Percentiles rank a stretch among this genome's conserved stretches.
Conservation (phyloP, 208 protist genomes). For the Polymyxa betae region DNA sequence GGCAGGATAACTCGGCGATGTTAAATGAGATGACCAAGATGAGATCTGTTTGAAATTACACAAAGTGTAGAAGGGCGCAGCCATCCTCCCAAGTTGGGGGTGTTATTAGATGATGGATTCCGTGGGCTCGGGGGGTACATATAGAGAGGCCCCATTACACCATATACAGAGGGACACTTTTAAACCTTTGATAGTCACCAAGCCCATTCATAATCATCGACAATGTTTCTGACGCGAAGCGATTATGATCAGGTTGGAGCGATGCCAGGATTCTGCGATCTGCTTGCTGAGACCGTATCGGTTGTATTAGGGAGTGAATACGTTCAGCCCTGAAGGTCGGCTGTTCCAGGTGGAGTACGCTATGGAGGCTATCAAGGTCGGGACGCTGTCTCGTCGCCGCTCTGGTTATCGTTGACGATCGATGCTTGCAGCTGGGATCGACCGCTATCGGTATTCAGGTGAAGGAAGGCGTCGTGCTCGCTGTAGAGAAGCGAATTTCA, state of each 20-base stretch:
- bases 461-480: conserved; percentile 95
- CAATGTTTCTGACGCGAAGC: conserved; percentile 51
- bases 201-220: too few relatives aligned
- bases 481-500: conserved; percentile 97
- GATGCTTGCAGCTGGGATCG: conserved; percentile 87
- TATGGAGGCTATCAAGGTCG: conserved; percentile 87
- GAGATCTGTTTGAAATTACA: too few relatives aligned
- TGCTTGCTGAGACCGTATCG: not conserved
- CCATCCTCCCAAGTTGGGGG: too few relatives aligned
- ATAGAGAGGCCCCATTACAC: too few relatives aligned
- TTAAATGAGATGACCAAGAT: too few relatives aligned
- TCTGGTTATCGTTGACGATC: conserved; percentile 48
- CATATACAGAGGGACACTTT: too few relatives aligned
- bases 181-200: too few relatives aligned
- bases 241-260: conserved; percentile 10
- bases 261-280: not conserved
- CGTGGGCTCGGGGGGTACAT: too few relatives aligned
- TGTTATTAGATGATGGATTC: too few relatives aligned
- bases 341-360: conserved; percentile 98
- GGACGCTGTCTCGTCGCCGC: conserved; percentile 25
- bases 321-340: conserved; percentile 97
- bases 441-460: conserved; percentile 97
- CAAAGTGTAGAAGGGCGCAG: too few relatives aligned
- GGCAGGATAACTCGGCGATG: too few relatives aligned
- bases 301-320: conserved; percentile 96